Conservation (phyloP, 768 basidiomycete genomes). For the Termitomyces sp. region DNA sequence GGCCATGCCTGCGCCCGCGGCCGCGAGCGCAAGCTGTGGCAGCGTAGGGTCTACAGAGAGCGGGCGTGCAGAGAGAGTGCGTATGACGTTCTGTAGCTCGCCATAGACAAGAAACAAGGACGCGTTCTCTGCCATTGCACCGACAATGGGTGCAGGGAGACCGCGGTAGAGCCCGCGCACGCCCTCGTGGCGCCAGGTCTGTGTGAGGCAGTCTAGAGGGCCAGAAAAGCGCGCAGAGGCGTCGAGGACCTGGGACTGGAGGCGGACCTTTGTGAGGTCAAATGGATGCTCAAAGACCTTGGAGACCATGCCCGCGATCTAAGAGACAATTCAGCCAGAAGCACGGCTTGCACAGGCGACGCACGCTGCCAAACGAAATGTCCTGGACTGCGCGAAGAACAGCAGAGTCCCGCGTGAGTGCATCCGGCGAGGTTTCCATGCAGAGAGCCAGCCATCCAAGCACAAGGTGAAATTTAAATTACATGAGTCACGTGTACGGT, state of each 20-base stretch:
- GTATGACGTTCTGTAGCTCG: slow-evolving; percentile 62
- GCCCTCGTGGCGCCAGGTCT: slow-evolving; percentile 82
- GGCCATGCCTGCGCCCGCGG: slow-evolving; percentile 80
- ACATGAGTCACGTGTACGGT: not conserved
- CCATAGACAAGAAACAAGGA: slow-evolving; percentile 83
- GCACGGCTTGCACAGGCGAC: not conserved
- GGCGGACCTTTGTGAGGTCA: slow-evolving; percentile 90
- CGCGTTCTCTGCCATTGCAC: slow-evolving; percentile 92
- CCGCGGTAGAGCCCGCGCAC: slow-evolving; percentile 84
- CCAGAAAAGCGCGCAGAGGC: slow-evolving; percentile 61
- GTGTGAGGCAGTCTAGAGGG: slow-evolving; percentile 79
- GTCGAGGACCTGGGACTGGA: slow-evolving; percentile 82
- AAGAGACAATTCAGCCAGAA: not conserved
- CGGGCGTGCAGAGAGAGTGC: slow-evolving; percentile 26
- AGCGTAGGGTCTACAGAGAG: slow-evolving; percentile 39
- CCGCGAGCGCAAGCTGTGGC: slow-evolving; percentile 71
- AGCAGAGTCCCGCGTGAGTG: slow-evolving; percentile 14
- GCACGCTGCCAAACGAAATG: slow-evolving; percentile 21
- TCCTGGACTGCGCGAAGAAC: slow-evolving; percentile 16
- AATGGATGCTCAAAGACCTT: slow-evolving; percentile 90
- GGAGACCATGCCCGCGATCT: slow-evolving; percentile 85
- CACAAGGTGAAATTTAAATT: no score
- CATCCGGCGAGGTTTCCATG: slow-evolving; percentile 19
- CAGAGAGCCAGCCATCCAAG: not conserved
- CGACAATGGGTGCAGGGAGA: slow-evolving; percentile 83